Evolutionary conservation across 257 asterid species (phyloP).

Genomic region (Orobanche coerulescens): DNA sequence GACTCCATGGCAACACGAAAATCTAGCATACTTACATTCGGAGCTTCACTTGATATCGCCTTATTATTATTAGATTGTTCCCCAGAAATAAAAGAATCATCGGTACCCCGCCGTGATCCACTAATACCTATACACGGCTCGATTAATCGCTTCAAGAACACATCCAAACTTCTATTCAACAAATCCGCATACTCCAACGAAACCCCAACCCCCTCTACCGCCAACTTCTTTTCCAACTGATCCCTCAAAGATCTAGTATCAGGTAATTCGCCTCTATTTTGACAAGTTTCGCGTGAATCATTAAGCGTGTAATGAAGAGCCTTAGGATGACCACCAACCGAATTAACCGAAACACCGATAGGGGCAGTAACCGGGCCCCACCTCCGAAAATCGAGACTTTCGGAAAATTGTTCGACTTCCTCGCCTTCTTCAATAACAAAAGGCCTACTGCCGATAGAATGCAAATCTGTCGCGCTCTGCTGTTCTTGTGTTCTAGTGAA

Average conservation of each 20-base stretch:
- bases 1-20: constrained; percentile 75
- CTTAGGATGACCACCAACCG: constrained; percentile 21
- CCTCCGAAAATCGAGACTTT: constrained; percentile 35
- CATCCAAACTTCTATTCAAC: constrained; percentile 60
- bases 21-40: constrained; percentile 38
- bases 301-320: constrained; percentile 12
- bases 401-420: constrained; percentile 77
- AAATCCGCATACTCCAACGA: constrained; percentile 58
- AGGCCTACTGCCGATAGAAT: constrained; percentile 70
- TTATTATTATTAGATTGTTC: constrained; percentile 11
- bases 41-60: not conserved
- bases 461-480: constrained; percentile 65
- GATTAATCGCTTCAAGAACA: constrained; percentile 52
- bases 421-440: constrained; percentile 79
- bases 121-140: constrained; percentile 58
- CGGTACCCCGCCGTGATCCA: constrained; percentile 27
- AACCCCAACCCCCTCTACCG: constrained; percentile 54
- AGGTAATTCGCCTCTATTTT: constrained; percentile 42
- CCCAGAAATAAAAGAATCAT: constrained; percentile 17
- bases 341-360: constrained; percentile 45
- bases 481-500: constrained; percentile 52
- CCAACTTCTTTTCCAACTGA: constrained; percentile 56
- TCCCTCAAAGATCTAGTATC: constrained; percentile 43
- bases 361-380: constrained; percentile 75
- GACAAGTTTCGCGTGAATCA: constrained; percentile 30